Percentiles rank a stretch among this genome's conserved stretches.
phyloP scores from a whole-genome alignment of 1,139 yeast species.

The Yamadazyma siamensis region DNA sequence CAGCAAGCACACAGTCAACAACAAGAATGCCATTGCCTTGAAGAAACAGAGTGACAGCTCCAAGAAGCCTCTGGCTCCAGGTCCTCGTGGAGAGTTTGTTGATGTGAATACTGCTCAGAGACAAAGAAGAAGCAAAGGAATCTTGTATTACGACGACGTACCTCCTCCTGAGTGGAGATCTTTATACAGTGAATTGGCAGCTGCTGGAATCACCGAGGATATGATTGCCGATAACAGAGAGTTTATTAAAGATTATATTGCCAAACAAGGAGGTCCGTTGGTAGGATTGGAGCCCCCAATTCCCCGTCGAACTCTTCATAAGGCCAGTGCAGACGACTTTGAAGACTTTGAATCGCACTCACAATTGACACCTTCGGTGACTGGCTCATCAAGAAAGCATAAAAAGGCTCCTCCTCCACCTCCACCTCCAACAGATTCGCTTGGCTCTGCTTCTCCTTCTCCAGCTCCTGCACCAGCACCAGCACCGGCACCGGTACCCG shows the following conservation, averaged over 20 bases:
- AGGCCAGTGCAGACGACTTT: conserved; percentile 10
- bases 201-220: conserved; percentile 81
- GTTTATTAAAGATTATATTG: conserved; percentile 73
- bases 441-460: conserved; percentile 12
- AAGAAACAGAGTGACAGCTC: conserved; percentile 39
- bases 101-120: conserved; percentile 53
- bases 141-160: conserved; percentile 68
- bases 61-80: conserved; percentile 31
- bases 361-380: conserved; percentile 2
- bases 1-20: conserved; percentile 77
- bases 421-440: conserved; percentile 31
- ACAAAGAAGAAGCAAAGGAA: conserved; percentile 54
- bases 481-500: conserved; percentile 10
- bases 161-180: conserved; percentile 89
- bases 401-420: conserved; percentile 50
- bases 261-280: conserved; percentile 77
- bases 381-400: conserved; percentile 11
- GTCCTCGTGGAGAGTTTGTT: conserved; percentile 69
- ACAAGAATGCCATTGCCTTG: conserved; percentile 83
- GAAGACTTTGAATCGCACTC: conserved; percentile 11
- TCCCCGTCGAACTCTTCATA: conserved; percentile 54
- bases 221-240: conserved; percentile 87
- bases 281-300: conserved; percentile 86
- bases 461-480: conserved; percentile 7
- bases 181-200: conserved; percentile 67